phyloP scores from a whole-genome alignment of 805 yeast genomes.

The Isabelozyma pseudorhagii region DNA sequence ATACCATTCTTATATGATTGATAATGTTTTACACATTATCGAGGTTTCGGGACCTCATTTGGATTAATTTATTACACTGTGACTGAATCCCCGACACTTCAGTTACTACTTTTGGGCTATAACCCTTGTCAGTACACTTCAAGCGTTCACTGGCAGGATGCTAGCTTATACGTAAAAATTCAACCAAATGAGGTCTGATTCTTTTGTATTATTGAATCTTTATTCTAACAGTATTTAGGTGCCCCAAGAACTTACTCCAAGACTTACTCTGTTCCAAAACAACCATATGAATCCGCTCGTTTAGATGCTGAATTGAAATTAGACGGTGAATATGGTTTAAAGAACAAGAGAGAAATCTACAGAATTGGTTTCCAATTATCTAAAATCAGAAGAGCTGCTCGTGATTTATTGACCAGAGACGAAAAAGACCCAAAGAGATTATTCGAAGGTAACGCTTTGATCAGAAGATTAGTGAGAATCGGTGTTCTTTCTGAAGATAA shows the following conservation, averaged over 20 bases:
- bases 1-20: neutral
- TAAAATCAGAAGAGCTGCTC: slow-evolving; percentile 99
- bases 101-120: slow-evolving; percentile 42
- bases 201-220: neutral
- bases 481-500: slow-evolving; percentile 99
- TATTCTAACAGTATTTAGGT: slow-evolving; percentile 49
- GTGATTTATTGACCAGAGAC: slow-evolving; percentile 99
- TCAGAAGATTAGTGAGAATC: slow-evolving; percentile 98
- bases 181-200: neutral
- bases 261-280: slow-evolving; percentile 99
- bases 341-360: slow-evolving; percentile 99
- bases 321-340: slow-evolving; percentile 99
- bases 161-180: neutral
- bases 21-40: slow-evolving; percentile 8
- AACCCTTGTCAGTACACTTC: neutral
- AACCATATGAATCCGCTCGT: slow-evolving; percentile 99
- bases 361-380: slow-evolving; percentile 99
- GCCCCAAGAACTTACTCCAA: slow-evolving; percentile 99
- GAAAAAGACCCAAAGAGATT: slow-evolving; percentile 99
- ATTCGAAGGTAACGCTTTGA: slow-evolving; percentile 99
- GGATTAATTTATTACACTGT: slow-evolving; percentile 30
- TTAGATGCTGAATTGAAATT: slow-evolving; percentile 98
- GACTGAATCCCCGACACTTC: slow-evolving; percentile 90
- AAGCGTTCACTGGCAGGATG: neutral
- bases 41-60: slow-evolving; percentile 76